A percentile compares a stretch with the other conserved stretches of the same genome.
phyloP scores from a whole-genome alignment of 2,329 filamentous ascomycete species.

The Xylariaceae sp. region DNA sequence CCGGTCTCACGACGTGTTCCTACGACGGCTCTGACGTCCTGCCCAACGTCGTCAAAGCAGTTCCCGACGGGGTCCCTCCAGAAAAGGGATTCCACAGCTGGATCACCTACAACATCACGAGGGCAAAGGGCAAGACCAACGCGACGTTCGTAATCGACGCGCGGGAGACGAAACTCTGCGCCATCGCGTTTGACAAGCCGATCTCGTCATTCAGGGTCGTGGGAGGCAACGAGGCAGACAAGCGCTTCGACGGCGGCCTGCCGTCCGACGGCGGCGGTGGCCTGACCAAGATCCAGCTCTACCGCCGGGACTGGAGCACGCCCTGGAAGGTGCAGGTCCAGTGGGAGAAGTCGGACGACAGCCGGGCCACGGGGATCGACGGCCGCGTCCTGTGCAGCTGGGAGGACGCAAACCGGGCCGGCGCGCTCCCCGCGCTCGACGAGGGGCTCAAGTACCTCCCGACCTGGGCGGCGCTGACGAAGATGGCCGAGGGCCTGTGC shows the following conservation, averaged over 20 bases:
- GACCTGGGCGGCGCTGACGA: conserved; percentile 70
- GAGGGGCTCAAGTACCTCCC: conserved; percentile 72
- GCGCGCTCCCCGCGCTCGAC: conserved; percentile 73
- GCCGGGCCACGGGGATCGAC: conserved; percentile 35
- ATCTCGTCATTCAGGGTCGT: conserved; percentile 58
- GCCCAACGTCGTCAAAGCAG: conserved; percentile 53
- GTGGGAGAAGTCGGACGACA: conserved; percentile 40
- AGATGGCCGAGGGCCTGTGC: conserved; percentile 69
- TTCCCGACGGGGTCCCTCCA: conserved; percentile 31
- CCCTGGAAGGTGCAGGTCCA: conserved; percentile 69
- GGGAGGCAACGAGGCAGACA: conserved; percentile 50
- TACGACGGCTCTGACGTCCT: conserved; percentile 57
- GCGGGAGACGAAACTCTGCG: conserved; percentile 71
- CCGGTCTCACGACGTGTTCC: conserved; percentile 56
- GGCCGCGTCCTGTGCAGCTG: conserved; percentile 73
- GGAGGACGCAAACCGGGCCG: conserved; percentile 71
- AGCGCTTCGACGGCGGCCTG: conserved; percentile 57
- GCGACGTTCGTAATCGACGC: conserved; percentile 62
- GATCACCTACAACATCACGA: conserved; percentile 56
- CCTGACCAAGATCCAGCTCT: conserved; percentile 64
- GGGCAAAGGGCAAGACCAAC: conserved; percentile 30
- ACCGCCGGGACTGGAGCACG: conserved; percentile 72
- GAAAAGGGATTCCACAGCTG: conserved; percentile 45
- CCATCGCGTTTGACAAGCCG: conserved; percentile 61
- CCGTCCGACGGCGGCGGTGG: no score